phyloP scores from a whole-genome alignment of 768 basidiomycete species.

The Lepiota venenata region DNA sequence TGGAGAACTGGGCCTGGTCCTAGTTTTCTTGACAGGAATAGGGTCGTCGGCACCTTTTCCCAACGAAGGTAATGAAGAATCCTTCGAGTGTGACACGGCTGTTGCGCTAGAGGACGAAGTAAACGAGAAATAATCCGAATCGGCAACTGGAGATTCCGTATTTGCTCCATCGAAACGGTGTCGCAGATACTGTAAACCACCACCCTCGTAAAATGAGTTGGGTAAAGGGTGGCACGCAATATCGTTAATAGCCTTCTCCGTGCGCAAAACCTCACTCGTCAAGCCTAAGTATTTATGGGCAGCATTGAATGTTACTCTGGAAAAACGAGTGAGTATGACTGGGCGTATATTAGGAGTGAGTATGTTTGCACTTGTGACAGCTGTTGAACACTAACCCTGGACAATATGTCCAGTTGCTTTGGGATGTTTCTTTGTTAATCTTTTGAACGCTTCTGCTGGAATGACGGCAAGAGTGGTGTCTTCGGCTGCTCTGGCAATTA shows the following conservation, averaged over 20 bases:
- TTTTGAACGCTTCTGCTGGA: constrained; percentile 93
- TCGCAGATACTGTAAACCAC: constrained; percentile 85
- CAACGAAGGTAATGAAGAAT: constrained; percentile 24
- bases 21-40: constrained; percentile 12
- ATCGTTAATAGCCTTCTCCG: constrained; percentile 96
- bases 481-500: constrained; percentile 89
- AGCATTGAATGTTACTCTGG: constrained; percentile 95
- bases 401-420: constrained; percentile 97
- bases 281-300: constrained; percentile 95
- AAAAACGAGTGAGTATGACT: constrained; percentile 96
- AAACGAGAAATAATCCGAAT: constrained; percentile 55
- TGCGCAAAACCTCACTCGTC: constrained; percentile 91
- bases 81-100: constrained; percentile 18
- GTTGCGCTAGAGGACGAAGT: constrained; percentile 20
- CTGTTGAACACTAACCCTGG: constrained; percentile 53
- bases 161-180: constrained; percentile 78
- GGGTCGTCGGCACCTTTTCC: constrained; percentile 22
- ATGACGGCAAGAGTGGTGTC: constrained; percentile 98
- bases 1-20: not conserved
- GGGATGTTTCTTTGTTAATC: constrained; percentile 93
- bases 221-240: constrained; percentile 96
- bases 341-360: constrained; percentile 9
- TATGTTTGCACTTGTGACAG: constrained; percentile 8
- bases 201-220: constrained; percentile 85
- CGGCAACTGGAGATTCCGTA: constrained; percentile 44